Evolutionary conservation across 225 moss, liverwort and hornwort genomes (phyloP), one percentile per base, ranked within the genome.

Genomic region (Pseudisothecium myosuroides): DNA sequence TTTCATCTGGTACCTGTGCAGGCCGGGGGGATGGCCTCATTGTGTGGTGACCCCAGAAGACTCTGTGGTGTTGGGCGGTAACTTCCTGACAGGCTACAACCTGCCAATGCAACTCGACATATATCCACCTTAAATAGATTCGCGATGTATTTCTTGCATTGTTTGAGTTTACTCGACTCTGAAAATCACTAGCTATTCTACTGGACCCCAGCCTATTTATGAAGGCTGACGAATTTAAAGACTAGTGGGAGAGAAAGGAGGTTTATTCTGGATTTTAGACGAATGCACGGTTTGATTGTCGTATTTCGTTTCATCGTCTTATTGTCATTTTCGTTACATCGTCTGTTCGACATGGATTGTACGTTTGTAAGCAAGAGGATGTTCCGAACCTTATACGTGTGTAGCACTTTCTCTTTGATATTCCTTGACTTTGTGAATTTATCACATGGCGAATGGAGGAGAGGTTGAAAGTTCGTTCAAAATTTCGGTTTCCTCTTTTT

Each of bases 361-460:
- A 28, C 59, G 31, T 63, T 82, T 82, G 54, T 63, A 67, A 80
- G 68, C 45, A 58, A 58, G 28, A 79, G 79, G 58, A 18, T 37
- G 58, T 39, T 58, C 16, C 20, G 39, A 66, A 67, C 34, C 47
- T 32, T 68, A 52, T n/a, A 65, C 56, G 17, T 36, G 36, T 45
- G 65, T 60, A 32, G 69, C 45, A 72, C 71, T 64, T 87, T 60
- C 83, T 58, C 55, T 67, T 88, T 67, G 76, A 61, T 84, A 76
- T 90, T 54, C 94, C 93, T 94, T 89, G 83, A 85, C 91, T 88
- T 81, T 74, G 77, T 87, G 80, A 80, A 62, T 85, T 52, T 76
- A 83, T 83, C 93, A 96, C 96, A 89, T 94, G 96, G 96, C 92
- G 93, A 93, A 96, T 96, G 96, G 96, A 96, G 93, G 96, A 96